Evolutionary conservation across 208 protist genomes (phyloP), one percentile per base, ranked within the genome.

Genomic region (Leishmania aethiopica): DNA sequence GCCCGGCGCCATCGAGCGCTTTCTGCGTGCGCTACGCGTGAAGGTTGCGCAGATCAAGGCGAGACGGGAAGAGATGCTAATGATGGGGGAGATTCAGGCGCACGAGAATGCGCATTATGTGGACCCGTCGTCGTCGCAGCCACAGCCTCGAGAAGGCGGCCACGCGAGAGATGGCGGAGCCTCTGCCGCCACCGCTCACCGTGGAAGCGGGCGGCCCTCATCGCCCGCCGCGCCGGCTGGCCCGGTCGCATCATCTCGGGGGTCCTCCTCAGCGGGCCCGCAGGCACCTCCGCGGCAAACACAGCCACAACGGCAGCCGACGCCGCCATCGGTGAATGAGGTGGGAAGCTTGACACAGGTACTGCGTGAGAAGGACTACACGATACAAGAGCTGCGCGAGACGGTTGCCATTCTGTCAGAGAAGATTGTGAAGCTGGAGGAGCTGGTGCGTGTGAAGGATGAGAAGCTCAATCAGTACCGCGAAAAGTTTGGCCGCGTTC

Each of bases 371-470:
- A 98, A 99, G 79, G 96, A 98, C 69, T 84, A 91, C 70, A 96
- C 91, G 5, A 98, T 99, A 78, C 82, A 93, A 45, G 95, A 99
- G 81, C 86, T 99, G 62, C 89, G 90, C 37, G 96, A 98, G 81
- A 98, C 96, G 19, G 92, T 98, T 22, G 86, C 89, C 60, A 94
- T 98, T 82, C 86, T 99, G 17, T 96, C 94, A 47, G 88, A 96
- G 59, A 98, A 99, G 89, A 93, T 99, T 57, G 83, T 92, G 45
- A 99, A 99, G 87, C 78, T 99, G 40, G 98, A 99, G 86, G 95
- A 99, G 88, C 91, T 99, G 32, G 83, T 99, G 22, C 87, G 92
- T 28, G 88, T 99, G 28, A 99, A 99, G 89, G 98, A 99, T 82
- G 91, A 93, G 47, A 99, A 99, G 82, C 94, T 99, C 59, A 83